These are phyloP conservation scores for Panicum miliaceum DNA, from an alignment of 176 grass and related monocot genomes.

Conservation along the genomic window DNA sequence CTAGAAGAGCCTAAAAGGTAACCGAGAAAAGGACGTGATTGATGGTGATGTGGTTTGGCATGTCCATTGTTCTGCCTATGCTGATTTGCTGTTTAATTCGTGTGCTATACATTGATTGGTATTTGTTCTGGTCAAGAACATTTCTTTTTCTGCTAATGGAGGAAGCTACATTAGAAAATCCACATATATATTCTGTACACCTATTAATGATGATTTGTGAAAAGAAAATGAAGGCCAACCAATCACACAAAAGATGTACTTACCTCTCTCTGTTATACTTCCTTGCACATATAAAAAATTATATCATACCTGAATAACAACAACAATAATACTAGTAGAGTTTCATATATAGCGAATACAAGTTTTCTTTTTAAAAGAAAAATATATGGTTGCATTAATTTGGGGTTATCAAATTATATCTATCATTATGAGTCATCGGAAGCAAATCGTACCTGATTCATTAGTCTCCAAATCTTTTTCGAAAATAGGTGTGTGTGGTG, in stretches of 20 bases:
- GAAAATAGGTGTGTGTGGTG: not conserved
- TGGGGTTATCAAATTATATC: not conserved
- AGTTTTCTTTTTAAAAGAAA: not conserved
- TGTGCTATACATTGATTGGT: slow-evolving; percentile 12
- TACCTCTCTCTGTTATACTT: not conserved
- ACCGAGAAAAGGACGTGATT: not conserved
- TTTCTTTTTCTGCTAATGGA: not conserved
- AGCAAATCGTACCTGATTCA: not conserved
- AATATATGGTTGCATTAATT: not conserved
- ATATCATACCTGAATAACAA: too few species aligned
- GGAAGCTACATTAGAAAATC: too few species aligned
- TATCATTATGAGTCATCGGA: not conserved
- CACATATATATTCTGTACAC: not conserved
- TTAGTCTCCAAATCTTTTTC: not conserved
- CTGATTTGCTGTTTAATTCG: slow-evolving; percentile 7
- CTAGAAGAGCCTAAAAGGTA: slow-evolving; percentile 35
- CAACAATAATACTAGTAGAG: too few species aligned
- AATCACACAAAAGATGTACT: not conserved
- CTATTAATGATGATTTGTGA: not conserved
- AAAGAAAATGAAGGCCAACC: slow-evolving; percentile 22
- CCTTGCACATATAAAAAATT: too few species aligned
- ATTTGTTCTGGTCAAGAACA: slow-evolving; percentile 17
- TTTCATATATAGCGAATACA: not conserved
- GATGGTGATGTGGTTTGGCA: not conserved
- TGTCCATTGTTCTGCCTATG: slow-evolving; percentile 19